Conservation (phyloP, 176 grass and related monocot species). For the Rhynchospora pubera region DNA sequence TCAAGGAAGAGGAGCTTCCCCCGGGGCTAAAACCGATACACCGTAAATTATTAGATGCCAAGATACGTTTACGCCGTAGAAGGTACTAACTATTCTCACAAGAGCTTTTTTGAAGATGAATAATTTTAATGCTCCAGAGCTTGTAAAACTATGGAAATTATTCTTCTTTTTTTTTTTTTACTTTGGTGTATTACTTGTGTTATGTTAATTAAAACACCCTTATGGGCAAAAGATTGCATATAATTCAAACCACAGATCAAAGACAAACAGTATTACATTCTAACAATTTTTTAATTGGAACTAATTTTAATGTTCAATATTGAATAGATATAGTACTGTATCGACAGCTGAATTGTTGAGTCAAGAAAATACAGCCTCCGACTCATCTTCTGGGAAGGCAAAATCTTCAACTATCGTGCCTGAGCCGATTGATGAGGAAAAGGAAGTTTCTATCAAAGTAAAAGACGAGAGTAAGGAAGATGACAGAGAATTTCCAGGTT, state of each 20-base stretch:
- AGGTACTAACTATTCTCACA: neutral
- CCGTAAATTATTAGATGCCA: constrained; percentile 12
- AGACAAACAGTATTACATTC: neutral
- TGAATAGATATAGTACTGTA: constrained; percentile 13
- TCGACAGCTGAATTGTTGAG: constrained; percentile 16
- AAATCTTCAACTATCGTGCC: constrained; percentile 15
- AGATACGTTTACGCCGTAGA: neutral
- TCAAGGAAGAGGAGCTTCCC: constrained; percentile 13
- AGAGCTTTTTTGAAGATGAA: neutral
- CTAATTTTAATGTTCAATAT: neutral
- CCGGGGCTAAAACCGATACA: constrained; percentile 17
- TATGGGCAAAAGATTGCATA: too few relatives aligned
- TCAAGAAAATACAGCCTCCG: neutral
- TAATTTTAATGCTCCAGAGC: too few relatives aligned
- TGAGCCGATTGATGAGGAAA: constrained; percentile 4
- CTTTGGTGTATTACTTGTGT: too few relatives aligned
- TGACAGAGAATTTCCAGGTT: constrained; percentile 9
- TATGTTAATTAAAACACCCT: too few relatives aligned
- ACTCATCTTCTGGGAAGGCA: constrained; percentile 11
- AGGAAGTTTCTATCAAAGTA: neutral
- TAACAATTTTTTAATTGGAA: neutral
- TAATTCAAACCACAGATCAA: too few relatives aligned
- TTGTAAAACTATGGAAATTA: too few relatives aligned
- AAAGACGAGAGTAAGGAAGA: constrained; percentile 4
- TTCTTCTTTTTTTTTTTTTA: too few relatives aligned